phyloP scores from a whole-genome alignment of 1,284 basidiomycete species.

The Microbotryum silenes-acaulis region DNA sequence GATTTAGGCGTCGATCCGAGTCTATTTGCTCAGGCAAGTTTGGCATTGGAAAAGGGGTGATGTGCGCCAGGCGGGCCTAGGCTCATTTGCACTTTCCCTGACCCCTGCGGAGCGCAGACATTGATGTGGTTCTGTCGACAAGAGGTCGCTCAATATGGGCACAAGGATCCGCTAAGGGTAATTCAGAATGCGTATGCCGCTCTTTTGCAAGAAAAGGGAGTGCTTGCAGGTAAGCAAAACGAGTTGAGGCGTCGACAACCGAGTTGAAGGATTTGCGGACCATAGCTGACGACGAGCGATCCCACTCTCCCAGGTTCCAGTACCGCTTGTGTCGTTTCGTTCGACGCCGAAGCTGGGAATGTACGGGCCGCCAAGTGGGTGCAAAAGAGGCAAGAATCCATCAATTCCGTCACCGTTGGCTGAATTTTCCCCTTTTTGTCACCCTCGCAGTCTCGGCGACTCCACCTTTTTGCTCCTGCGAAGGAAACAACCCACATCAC shows the following conservation, averaged over 20 bases:
- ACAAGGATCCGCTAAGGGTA: constrained; percentile 52
- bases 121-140: constrained; percentile 26
- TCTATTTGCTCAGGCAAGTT: constrained; percentile 50
- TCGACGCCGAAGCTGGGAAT: constrained; percentile 66
- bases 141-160: constrained; percentile 10
- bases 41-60: too few species aligned
- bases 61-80: constrained; percentile 41
- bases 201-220: constrained; percentile 59
- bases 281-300: not conserved
- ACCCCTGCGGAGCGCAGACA: constrained; percentile 2
- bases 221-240: constrained; percentile 57
- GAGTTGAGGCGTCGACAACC: too few species aligned
- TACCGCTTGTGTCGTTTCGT: constrained; percentile 69
- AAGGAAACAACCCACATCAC: not conserved
- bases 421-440: not conserved
- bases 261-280: too few species aligned
- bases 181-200: constrained; percentile 64
- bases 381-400: constrained; percentile 11
- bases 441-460: constrained; percentile 60
- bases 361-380: constrained; percentile 71
- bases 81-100: constrained; percentile 7
- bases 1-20: constrained; percentile 76
- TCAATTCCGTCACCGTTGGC: not conserved
- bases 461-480: constrained; percentile 75
- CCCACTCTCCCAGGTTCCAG: constrained; percentile 57